Percentiles rank a stretch among this genome's conserved stretches.
These are phyloP conservation scores for Hypoxylon perforatum DNA, from an alignment of 495 filamentous ascomycete genomes.

Conservation along the genomic window DNA sequence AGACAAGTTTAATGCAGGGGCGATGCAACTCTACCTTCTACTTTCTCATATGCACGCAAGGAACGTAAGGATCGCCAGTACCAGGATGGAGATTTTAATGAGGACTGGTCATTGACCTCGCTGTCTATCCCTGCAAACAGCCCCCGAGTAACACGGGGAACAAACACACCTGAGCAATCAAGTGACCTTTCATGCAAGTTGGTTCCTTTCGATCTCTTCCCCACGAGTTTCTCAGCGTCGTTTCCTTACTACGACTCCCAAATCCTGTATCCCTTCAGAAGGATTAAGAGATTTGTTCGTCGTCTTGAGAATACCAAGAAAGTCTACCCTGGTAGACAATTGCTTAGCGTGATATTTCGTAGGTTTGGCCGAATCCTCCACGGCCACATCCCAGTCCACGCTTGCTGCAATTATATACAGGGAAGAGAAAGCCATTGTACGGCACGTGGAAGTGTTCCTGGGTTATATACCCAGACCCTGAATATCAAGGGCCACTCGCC, in stretches of 20 bases:
- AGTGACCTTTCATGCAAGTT: not conserved
- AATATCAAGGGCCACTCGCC: not conserved
- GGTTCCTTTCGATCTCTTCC: not conserved
- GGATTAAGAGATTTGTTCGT: no score
- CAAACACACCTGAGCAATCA: not conserved
- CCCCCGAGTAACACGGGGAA: not conserved
- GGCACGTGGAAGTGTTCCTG: not conserved
- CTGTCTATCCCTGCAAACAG: constrained; percentile 18
- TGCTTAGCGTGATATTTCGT: not conserved
- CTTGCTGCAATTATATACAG: not conserved
- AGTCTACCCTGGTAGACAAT: not conserved
- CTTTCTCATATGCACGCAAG: constrained; percentile 20
- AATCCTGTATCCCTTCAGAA: no score
- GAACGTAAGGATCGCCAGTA: no score
- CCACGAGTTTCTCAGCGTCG: not conserved
- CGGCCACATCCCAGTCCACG: constrained; percentile 15
- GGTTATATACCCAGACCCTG: not conserved
- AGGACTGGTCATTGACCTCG: not conserved
- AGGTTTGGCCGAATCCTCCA: constrained; percentile 1
- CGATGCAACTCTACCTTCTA: constrained; percentile 11
- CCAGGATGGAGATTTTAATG: constrained; percentile 19
- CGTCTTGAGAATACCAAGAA: not conserved
- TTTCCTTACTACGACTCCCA: not conserved
- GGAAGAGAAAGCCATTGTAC: not conserved
- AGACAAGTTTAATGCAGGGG: constrained; percentile 30